Evolutionary conservation across 768 basidiomycete genomes (phyloP), one percentile per base, ranked within the genome.

Genomic region (Tubosaeta sp.): DNA sequence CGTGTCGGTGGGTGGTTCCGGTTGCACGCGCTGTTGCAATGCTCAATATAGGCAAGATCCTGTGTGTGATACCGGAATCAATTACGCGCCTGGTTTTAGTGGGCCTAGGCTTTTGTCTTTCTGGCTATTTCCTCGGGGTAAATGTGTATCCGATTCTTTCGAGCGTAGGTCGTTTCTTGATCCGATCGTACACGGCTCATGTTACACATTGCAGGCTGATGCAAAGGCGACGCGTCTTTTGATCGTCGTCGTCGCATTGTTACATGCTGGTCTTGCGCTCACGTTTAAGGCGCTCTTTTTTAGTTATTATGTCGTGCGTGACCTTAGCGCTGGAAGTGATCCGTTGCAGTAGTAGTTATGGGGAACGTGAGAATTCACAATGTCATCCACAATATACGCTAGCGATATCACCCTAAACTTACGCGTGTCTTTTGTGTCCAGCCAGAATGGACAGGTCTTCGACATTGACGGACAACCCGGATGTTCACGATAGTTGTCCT

Each of bases 91-190:
- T 92, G 90, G 75, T 76, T 2, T 76, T 96, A 25, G 84, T 88
- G 18, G 80, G 80, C 12, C 42, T 83, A 40, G 94, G 83, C 0
- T 90, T 89, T 57, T 74, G 72, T 1, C 71, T 92, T 18, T 97
- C 95, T 7, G 92, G 93, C 2, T 92, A 82, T 73, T 98, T 94
- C 76, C 76, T 99, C 25, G 75, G 78, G 13, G 75, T 76, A 21
- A 92, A 94, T 61, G 81, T 96, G 41, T 98, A 96, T 59, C 95
- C 95, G 4, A 80, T 96, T 46, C 82, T 98, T 25, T 83, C 88
- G 31, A 78, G 82, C 9, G 93, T 94, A 59, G 59, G 87, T 75
- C 44, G 38, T 44, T 21, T 19, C 14, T 9, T 51, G 46, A 8
- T 18, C 48, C 31, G 43, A 48, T 21, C 10, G 8, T 44, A 13